A percentile compares a stretch with the other conserved stretches of the same genome.
Evolutionary conservation across 495 filamentous ascomycete genomes (phyloP).

Genomic region (Darksidea phi): DNA sequence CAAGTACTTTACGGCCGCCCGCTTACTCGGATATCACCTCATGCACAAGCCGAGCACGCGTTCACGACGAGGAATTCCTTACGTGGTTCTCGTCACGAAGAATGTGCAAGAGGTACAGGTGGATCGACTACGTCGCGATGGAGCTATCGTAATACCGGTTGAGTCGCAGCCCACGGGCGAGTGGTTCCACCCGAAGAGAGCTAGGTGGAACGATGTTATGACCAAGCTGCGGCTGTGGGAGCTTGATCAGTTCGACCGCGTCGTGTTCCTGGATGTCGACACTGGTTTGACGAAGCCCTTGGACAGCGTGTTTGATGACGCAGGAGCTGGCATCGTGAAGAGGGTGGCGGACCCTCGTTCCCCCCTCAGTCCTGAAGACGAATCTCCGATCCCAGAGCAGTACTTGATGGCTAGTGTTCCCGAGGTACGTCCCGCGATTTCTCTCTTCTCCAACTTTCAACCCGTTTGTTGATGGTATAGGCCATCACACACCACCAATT

Average conservation of each 20-base stretch:
- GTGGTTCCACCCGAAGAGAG: neutral
- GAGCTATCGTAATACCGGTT: neutral
- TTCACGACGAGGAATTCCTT: neutral
- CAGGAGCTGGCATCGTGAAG: neutral
- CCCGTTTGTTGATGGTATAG: neutral
- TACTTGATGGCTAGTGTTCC: neutral
- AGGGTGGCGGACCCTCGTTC: neutral
- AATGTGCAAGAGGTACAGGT: neutral
- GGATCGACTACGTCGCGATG: neutral
- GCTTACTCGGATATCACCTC: neutral
- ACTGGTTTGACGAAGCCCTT: neutral
- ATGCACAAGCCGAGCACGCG: constrained; percentile 7
- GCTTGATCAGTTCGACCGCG: neutral
- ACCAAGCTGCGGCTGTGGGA: constrained; percentile 1
- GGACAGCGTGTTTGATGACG: neutral
- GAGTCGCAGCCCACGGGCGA: neutral
- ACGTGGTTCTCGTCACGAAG: neutral
- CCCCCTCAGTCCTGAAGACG: neutral
- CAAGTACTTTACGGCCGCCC: neutral
- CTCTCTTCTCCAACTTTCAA: too few species aligned
- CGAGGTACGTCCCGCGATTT: neutral
- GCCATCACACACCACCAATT: neutral
- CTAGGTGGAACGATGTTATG: neutral
- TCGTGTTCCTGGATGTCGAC: constrained; percentile 2
- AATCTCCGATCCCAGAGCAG: neutral